phyloP scores from a whole-genome alignment of 352 stramenopile species.

The Phytophthora fragariaefolia region DNA sequence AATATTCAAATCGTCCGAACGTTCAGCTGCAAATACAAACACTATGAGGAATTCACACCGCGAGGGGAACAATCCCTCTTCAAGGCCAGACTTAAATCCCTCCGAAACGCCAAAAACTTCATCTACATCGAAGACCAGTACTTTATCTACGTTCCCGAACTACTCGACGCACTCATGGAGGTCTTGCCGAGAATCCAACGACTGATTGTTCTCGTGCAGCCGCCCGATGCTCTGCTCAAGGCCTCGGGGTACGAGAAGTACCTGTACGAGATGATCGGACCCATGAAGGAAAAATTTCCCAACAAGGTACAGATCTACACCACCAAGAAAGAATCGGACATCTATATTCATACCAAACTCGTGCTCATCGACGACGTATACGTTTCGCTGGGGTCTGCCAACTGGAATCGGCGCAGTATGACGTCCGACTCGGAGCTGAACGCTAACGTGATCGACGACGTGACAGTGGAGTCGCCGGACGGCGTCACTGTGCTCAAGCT shows the following conservation, averaged over 20 bases:
- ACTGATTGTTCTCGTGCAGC: constrained; percentile 55
- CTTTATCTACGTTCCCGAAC: constrained; percentile 48
- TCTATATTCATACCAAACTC: constrained; percentile 68
- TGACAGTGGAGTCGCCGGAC: constrained; percentile 34
- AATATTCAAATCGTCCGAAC: constrained; percentile 63
- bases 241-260: constrained; percentile 51
- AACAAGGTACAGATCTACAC: constrained; percentile 50
- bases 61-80: constrained; percentile 58
- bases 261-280: constrained; percentile 60
- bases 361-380: constrained; percentile 75
- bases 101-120: constrained; percentile 52
- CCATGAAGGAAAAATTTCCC: constrained; percentile 41
- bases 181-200: constrained; percentile 51
- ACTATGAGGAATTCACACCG: constrained; percentile 63
- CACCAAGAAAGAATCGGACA: constrained; percentile 36
- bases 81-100: constrained; percentile 44
- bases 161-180: constrained; percentile 51
- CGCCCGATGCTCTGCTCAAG: constrained; percentile 30
- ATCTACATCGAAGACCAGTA: constrained; percentile 46
- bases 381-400: constrained; percentile 59
- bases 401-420: constrained; percentile 63
- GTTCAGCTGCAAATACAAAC: constrained; percentile 57
- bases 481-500: constrained; percentile 40
- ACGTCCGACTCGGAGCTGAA: constrained; percentile 67
- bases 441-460: constrained; percentile 57